phyloP scores from a whole-genome alignment of 257 asterid genomes.

The Fraxinus americana region DNA sequence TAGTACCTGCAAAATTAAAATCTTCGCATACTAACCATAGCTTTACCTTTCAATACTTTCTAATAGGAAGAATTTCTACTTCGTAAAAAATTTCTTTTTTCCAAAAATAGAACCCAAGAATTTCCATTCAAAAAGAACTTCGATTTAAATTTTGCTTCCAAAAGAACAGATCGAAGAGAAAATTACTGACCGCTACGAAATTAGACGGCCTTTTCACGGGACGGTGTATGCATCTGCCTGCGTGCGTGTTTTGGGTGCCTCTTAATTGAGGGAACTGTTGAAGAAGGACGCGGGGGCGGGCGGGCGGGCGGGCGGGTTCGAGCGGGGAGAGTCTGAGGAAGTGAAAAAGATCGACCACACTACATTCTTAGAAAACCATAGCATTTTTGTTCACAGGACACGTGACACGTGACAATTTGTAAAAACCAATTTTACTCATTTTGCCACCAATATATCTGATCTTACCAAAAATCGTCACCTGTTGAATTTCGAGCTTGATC shows the following conservation, averaged over 20 bases:
- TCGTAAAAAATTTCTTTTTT: background rate
- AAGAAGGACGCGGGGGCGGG: background rate
- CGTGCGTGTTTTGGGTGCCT: background rate
- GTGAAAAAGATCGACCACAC: background rate
- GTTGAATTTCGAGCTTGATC: no score
- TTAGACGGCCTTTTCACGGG: background rate
- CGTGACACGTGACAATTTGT: no score
- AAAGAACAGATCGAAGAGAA: background rate
- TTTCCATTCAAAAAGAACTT: constrained; percentile 6
- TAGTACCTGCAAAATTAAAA: constrained; percentile 15
- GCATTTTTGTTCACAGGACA: no score
- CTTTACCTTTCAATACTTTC: background rate
- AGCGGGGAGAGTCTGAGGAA: background rate
- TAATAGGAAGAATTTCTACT: background rate
- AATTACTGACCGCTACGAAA: background rate
- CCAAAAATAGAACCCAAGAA: background rate
- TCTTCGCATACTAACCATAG: constrained; percentile 6
- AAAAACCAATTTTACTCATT: no score
- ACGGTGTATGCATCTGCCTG: background rate
- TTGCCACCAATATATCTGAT: no score
- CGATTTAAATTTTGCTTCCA: background rate
- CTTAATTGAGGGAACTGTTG: background rate
- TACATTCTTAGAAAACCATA: no score
- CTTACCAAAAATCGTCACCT: no score
- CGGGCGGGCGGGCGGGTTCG: no score